A percentile compares a stretch with the other conserved stretches of the same genome.
Conservation (phyloP, 768 basidiomycete genomes). For the Russula brevipes region DNA sequence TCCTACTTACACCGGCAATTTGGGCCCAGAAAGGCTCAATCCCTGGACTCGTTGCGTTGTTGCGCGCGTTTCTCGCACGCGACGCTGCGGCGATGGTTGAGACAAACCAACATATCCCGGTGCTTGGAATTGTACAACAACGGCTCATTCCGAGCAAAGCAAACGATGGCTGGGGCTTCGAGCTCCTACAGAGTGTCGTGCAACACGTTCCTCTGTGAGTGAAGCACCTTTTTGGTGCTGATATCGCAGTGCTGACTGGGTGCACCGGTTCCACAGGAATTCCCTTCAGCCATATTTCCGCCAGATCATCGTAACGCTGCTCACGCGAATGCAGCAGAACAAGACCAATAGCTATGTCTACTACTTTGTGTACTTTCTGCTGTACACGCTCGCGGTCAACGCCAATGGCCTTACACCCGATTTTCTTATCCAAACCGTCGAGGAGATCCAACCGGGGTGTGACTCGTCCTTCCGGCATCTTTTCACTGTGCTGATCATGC, state of each 20-base stretch:
- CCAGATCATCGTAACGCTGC: constrained; percentile 65
- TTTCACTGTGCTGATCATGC: not conserved
- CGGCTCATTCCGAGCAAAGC: constrained; percentile 80
- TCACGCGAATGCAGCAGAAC: constrained; percentile 81
- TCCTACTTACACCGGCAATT: constrained; percentile 75
- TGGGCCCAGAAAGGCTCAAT: constrained; percentile 96
- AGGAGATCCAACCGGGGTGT: constrained; percentile 81
- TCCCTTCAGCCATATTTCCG: constrained; percentile 70
- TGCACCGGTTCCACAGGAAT: constrained; percentile 36
- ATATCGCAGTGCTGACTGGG: constrained; percentile 1
- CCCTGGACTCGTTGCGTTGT: constrained; percentile 83
- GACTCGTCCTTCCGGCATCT: constrained; percentile 26
- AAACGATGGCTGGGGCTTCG: constrained; percentile 90
- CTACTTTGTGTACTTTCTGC: constrained; percentile 72
- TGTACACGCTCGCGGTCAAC: constrained; percentile 70
- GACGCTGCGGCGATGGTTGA: constrained; percentile 64
- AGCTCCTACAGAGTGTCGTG: constrained; percentile 75
- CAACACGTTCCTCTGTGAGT: constrained; percentile 71
- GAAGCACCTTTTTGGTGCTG: not conserved
- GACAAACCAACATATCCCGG: constrained; percentile 64
- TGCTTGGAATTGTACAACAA: constrained; percentile 88
- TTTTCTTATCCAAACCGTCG: constrained; percentile 68
- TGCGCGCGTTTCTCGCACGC: constrained; percentile 75
- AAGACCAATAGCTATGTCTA: constrained; percentile 88
- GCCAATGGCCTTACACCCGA: constrained; percentile 73